Percentiles rank a stretch among this genome's conserved stretches.
Evolutionary conservation across 2,329 filamentous ascomycete species (phyloP).

Genomic region (Penicillium digitatum): DNA sequence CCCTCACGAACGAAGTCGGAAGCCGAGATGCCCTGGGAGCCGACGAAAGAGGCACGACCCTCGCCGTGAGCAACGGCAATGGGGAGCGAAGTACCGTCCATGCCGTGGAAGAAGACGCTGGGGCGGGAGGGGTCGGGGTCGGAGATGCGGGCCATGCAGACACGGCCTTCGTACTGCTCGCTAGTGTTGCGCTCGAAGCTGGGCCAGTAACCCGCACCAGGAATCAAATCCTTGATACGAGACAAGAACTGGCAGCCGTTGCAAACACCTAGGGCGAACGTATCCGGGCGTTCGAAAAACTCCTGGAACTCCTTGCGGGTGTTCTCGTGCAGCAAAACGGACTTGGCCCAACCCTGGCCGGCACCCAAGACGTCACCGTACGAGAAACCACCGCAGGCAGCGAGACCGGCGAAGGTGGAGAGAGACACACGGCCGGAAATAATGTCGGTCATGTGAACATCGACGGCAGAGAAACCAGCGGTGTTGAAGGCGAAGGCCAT

Average conservation of each 20-base stretch:
- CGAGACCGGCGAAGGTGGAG: constrained; percentile 77
- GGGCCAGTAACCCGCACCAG: constrained; percentile 77
- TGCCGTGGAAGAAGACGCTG: constrained; percentile 85
- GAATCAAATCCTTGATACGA: constrained; percentile 76
- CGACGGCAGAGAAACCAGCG: constrained; percentile 85
- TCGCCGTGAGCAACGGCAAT: constrained; percentile 90
- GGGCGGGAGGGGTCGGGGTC: constrained; percentile 55
- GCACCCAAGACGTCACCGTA: constrained; percentile 90
- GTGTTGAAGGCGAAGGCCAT: constrained; percentile 95
- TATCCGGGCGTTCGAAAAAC: constrained; percentile 86
- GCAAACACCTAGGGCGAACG: constrained; percentile 90
- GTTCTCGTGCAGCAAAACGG: constrained; percentile 75
- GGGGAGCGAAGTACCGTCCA: constrained; percentile 75
- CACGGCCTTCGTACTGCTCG: constrained; percentile 85
- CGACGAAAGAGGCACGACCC: constrained; percentile 69
- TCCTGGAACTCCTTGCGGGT: constrained; percentile 71
- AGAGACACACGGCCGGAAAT: constrained; percentile 76
- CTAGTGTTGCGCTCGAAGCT: constrained; percentile 79
- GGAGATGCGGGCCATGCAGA: constrained; percentile 76
- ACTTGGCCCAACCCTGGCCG: constrained; percentile 95
- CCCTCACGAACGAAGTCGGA: constrained; percentile 58
- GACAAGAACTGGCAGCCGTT: constrained; percentile 97
- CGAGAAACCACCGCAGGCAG: constrained; percentile 94
- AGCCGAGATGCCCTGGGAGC: constrained; percentile 45
- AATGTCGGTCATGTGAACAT: constrained; percentile 94